phyloP scores from a whole-genome alignment of 1,284 basidiomycete species.

The Ustilago curta region DNA sequence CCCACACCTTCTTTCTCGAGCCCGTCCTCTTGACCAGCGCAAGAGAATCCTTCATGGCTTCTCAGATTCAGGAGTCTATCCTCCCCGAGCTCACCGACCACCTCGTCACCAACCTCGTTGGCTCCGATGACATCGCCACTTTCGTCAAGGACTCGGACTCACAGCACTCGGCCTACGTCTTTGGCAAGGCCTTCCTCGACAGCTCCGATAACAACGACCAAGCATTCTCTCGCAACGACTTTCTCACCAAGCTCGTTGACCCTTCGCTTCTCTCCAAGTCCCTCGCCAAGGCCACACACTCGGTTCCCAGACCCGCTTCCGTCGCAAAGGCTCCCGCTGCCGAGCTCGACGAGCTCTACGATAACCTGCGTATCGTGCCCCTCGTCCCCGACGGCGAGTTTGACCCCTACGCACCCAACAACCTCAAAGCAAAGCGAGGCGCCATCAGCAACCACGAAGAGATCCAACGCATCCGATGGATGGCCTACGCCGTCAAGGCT shows the following conservation, averaged over 20 bases:
- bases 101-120: constrained; percentile 25
- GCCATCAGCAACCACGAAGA: constrained; percentile 48
- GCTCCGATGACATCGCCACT: constrained; percentile 6
- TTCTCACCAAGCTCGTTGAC: constrained; percentile 38
- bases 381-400: constrained; percentile 49
- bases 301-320: constrained; percentile 21
- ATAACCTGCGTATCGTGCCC: constrained; percentile 40
- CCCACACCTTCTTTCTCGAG: constrained; percentile 50
- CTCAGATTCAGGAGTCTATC: constrained; percentile 29
- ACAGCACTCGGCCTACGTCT: constrained; percentile 43
- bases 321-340: constrained; percentile 36
- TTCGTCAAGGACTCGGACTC: constrained; percentile 31
- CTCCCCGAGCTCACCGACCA: constrained; percentile 32
- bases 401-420: constrained; percentile 52
- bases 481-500: constrained; percentile 61
- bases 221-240: constrained; percentile 16
- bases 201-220: constrained; percentile 17
- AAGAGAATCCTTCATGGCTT: constrained; percentile 29
- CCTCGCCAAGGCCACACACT: constrained; percentile 16
- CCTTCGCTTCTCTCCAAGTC: constrained; percentile 29
- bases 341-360: constrained; percentile 39
- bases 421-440: constrained; percentile 47
- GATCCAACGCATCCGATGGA: constrained; percentile 59
- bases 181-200: constrained; percentile 38
- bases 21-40: constrained; percentile 57